phyloP scores from a whole-genome alignment of 805 yeast genomes.

The Metschnikowia shivogae region DNA sequence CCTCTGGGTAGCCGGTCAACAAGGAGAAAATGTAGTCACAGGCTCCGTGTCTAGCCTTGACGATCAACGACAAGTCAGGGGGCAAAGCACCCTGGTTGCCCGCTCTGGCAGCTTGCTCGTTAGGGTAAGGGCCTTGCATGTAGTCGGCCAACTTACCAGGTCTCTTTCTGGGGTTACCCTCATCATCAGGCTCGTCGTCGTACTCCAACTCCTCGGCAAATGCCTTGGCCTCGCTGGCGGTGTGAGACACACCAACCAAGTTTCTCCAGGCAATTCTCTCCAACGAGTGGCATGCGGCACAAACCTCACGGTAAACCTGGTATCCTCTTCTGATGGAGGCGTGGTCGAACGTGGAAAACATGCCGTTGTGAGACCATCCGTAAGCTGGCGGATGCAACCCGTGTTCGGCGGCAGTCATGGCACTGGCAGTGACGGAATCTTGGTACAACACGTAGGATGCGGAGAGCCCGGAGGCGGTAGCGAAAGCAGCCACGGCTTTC shows the following conservation, averaged over 20 bases:
- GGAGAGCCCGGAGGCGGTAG: slow-evolving; percentile 71
- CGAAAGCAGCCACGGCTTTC: slow-evolving; percentile 57
- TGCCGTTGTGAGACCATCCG: slow-evolving; percentile 93
- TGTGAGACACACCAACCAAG: slow-evolving; percentile 93
- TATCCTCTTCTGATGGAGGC: slow-evolving; percentile 97
- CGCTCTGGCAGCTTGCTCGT: slow-evolving; percentile 99
- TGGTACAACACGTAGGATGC: slow-evolving; percentile 80
- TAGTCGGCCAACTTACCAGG: slow-evolving; percentile 96
- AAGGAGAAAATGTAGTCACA: slow-evolving; percentile 91
- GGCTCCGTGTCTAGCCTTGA: slow-evolving; percentile 99
- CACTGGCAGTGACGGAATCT: slow-evolving; percentile 82
- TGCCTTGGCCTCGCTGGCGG: slow-evolving; percentile 81
- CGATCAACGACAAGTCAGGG: slow-evolving; percentile 94
- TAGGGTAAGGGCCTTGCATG: slow-evolving; percentile 92
- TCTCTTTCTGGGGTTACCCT: slow-evolving; percentile 97
- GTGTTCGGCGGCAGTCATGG: slow-evolving; percentile 98
- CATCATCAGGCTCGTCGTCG: slow-evolving; percentile 93
- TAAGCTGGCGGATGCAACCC: slow-evolving; percentile 94
- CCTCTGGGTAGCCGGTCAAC: slow-evolving; percentile 98
- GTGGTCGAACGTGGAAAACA: slow-evolving; percentile 88
- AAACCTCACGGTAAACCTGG: slow-evolving; percentile 97
- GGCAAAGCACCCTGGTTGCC: slow-evolving; percentile 99
- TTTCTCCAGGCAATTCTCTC: slow-evolving; percentile 98
- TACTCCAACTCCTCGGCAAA: slow-evolving; percentile 96
- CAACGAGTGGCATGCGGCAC: slow-evolving; percentile 98